Percentiles rank a stretch among this genome's conserved stretches.
Evolutionary conservation across 495 filamentous ascomycete species (phyloP).

Genomic region (Xylaria longipes): DNA sequence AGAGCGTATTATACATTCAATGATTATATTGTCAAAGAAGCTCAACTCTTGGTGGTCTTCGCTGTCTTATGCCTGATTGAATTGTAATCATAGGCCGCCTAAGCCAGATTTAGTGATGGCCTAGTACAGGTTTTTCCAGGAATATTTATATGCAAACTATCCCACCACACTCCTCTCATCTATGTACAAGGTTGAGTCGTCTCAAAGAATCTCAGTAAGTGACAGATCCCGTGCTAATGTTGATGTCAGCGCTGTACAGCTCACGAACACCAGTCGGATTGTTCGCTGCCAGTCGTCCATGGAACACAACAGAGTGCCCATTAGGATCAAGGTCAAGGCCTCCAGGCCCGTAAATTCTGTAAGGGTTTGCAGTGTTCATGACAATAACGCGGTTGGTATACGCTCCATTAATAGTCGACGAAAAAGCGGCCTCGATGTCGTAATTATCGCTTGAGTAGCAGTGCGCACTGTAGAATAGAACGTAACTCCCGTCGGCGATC

Average conservation of each 20-base stretch:
- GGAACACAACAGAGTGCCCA: slow-evolving; percentile 34
- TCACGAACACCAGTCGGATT: background rate
- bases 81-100: no score
- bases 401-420: slow-evolving; percentile 51
- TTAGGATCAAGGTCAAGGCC: slow-evolving; percentile 38
- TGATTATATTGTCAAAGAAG: no score
- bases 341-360: slow-evolving; percentile 34
- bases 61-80: no score
- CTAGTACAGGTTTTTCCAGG: no score
- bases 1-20: no score
- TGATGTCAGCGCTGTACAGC: background rate
- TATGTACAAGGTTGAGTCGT: background rate
- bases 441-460: slow-evolving; percentile 59
- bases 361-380: slow-evolving; percentile 32
- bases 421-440: slow-evolving; percentile 61
- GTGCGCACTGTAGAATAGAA: slow-evolving; percentile 67
- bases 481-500: slow-evolving; percentile 55
- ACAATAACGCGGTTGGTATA: slow-evolving; percentile 48
- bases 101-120: no score
- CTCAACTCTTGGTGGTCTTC: no score
- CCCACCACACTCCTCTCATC: background rate
- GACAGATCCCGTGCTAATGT: background rate
- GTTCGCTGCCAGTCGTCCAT: slow-evolving; percentile 26
- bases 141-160: no score
- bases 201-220: background rate